These are phyloP conservation scores for Polychytrium aggregatum DNA, from an alignment of 192 early-diverging fungal genomes.

Conservation along the genomic window DNA sequence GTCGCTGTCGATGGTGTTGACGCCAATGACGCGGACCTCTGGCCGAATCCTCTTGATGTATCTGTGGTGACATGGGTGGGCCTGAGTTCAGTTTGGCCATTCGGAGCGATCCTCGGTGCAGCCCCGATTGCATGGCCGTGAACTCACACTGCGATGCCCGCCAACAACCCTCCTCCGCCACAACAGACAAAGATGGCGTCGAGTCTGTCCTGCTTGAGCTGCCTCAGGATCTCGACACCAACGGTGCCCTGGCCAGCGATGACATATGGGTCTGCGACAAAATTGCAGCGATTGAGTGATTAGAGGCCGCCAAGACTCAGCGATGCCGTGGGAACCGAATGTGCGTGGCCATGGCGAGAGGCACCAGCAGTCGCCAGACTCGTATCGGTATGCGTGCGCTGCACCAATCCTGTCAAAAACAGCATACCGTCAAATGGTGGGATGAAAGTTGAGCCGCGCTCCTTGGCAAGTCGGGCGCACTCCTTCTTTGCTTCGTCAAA, in stretches of 20 bases:
- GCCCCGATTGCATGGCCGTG: too few relatives aligned
- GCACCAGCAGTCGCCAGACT: too few relatives aligned
- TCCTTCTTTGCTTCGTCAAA: slow-evolving; percentile 43
- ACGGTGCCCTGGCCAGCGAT: slow-evolving; percentile 47
- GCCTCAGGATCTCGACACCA: slow-evolving; percentile 37
- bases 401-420: too few relatives aligned
- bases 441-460: slow-evolving; percentile 19
- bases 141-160: slow-evolving; percentile 27
- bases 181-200: slow-evolving; percentile 38
- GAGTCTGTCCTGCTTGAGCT: slow-evolving; percentile 23
- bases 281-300: too few relatives aligned
- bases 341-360: too few relatives aligned
- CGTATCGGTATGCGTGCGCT: too few relatives aligned
- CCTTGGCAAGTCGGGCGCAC: slow-evolving; percentile 21
- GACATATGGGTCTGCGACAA: slow-evolving; percentile 21
- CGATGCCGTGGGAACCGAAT: too few relatives aligned
- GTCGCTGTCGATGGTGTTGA: slow-evolving; percentile 32
- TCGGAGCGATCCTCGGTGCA: too few relatives aligned
- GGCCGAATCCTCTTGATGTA: slow-evolving; percentile 38
- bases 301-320: too few relatives aligned
- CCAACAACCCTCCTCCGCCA: slow-evolving; percentile 40
- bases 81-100: too few relatives aligned
- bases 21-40: slow-evolving; percentile 35
- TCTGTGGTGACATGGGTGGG: slow-evolving; percentile 1
- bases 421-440: slow-evolving; percentile 34